Conservation (phyloP, 768 basidiomycete species). For the Boletus insuetus region DNA sequence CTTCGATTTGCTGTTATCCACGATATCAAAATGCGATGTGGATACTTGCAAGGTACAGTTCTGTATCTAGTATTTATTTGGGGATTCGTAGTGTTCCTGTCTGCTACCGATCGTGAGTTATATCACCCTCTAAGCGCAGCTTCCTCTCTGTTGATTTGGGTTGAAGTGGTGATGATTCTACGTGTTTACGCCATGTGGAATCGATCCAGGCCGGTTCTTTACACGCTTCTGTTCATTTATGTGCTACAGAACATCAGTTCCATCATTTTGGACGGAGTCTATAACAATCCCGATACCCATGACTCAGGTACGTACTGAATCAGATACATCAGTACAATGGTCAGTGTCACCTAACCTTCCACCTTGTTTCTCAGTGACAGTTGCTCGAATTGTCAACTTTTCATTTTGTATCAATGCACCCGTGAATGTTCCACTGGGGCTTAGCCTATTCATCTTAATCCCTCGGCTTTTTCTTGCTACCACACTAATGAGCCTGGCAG, state of each 20-base stretch:
- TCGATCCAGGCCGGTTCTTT: neutral
- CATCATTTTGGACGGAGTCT: neutral
- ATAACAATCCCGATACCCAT: neutral
- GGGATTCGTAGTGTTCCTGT: neutral
- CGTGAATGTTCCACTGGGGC: neutral
- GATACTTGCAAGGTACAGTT: neutral
- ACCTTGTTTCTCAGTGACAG: neutral
- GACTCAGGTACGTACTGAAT: neutral
- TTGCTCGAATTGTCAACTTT: neutral
- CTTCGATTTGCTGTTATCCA: neutral
- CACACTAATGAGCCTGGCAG: neutral
- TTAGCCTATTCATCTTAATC: neutral
- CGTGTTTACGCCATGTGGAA: neutral
- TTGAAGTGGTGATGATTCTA: conserved; percentile 6
- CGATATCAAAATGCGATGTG: no score
- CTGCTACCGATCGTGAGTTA: conserved; percentile 5
- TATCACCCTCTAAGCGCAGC: no score
- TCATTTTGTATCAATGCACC: neutral
- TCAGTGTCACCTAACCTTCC: neutral
- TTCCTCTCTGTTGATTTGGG: neutral
- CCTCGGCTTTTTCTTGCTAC: neutral
- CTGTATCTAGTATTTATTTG: neutral
- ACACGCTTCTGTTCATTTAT: neutral
- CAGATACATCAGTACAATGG: neutral
- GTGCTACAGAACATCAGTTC: neutral